Evolutionary conservation across 352 stramenopile genomes (phyloP), one percentile per base, ranked within the genome.

Genomic region (Pythium plurisporium): DNA sequence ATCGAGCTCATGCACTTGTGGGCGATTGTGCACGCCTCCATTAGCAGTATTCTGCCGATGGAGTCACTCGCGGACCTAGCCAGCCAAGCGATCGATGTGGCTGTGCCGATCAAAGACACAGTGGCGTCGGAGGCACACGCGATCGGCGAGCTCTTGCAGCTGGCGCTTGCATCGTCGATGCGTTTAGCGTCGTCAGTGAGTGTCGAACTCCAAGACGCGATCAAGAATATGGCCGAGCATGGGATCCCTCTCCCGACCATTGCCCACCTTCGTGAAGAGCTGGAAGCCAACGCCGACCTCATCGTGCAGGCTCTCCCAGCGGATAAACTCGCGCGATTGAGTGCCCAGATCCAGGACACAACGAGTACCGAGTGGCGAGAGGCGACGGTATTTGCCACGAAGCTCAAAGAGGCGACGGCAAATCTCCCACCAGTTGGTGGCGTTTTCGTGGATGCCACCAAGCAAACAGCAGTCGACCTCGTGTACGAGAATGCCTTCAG

Each of bases 401-500:
- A 53, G 20, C 19, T 69, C 23, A 45, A 64, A 22, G 22, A 55
- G 12, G 37, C 55, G 9, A 41, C 48, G 11, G 60, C 42, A 17
- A 60, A 10, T 52, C 45, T 48, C 20, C 51, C 53, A 9, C 53
- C 53, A 5, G 53, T 53, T 10, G 31, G 25, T 5, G 20, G 14
- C 29, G 30, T 52, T 11, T 11, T 55, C 8, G 22, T 58, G 2
- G 46, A 62, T n/a, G 38, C 41, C 7, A n/a, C 53, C 5, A 48
- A 69, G 30, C 40, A 59, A 3, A 40, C 29, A 2, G 37, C 40
- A 4, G 27, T 55, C 2, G 70, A 75, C 6, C 30, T 74, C 5
- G 53, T 60, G 20, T 81, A 69, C 44, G 53, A 70, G 29, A 74
- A 72, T 6, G 65, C 63, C 5, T 62, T 72, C 27, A 64, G 49